Evolutionary conservation across 2,329 filamentous ascomycete genomes (phyloP).

Genomic region (Talaromyces sp.): DNA sequence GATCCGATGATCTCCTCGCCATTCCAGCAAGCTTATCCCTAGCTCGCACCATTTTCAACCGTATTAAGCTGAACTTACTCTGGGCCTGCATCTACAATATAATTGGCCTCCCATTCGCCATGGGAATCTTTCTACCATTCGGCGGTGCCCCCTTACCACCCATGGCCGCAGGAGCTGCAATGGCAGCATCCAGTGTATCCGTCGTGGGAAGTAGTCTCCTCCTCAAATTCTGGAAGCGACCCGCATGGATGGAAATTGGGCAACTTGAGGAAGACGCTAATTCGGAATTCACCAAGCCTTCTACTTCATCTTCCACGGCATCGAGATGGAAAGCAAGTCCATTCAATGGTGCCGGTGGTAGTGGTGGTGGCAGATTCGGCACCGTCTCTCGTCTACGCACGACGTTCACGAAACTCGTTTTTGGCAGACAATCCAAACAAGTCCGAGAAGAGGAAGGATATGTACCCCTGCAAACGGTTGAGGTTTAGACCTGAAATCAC

Average conservation of each 20-base stretch:
- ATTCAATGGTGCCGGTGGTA: slow-evolving; percentile 19
- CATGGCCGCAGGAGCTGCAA: slow-evolving; percentile 89
- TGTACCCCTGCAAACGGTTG: slow-evolving; percentile 43
- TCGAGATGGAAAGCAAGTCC: slow-evolving; percentile 23
- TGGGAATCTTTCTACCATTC: slow-evolving; percentile 90
- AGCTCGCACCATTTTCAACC: slow-evolving; percentile 75
- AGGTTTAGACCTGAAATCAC: slow-evolving; percentile 22
- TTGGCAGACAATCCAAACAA: slow-evolving; percentile 23
- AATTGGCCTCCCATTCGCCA: slow-evolving; percentile 87
- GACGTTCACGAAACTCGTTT: slow-evolving; percentile 25
- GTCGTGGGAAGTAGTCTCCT: slow-evolving; percentile 81
- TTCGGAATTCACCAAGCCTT: slow-evolving; percentile 21
- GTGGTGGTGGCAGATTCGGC: not conserved
- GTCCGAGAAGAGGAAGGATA: slow-evolving; percentile 37
- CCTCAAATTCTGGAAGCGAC: slow-evolving; percentile 79
- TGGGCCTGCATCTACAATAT: slow-evolving; percentile 95
- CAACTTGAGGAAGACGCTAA: slow-evolving; percentile 54
- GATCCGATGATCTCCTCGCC: slow-evolving; percentile 81
- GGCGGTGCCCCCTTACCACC: slow-evolving; percentile 78
- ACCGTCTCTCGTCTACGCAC: slow-evolving; percentile 16
- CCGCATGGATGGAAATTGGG: slow-evolving; percentile 76
- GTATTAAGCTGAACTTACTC: slow-evolving; percentile 87
- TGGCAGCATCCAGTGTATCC: slow-evolving; percentile 85
- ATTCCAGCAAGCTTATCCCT: slow-evolving; percentile 84
- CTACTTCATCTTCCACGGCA: not conserved